Evolutionary conservation across 257 asterid genomes (phyloP), one percentile per base, ranked within the genome.

Genomic region (Jacaranda copaia): DNA sequence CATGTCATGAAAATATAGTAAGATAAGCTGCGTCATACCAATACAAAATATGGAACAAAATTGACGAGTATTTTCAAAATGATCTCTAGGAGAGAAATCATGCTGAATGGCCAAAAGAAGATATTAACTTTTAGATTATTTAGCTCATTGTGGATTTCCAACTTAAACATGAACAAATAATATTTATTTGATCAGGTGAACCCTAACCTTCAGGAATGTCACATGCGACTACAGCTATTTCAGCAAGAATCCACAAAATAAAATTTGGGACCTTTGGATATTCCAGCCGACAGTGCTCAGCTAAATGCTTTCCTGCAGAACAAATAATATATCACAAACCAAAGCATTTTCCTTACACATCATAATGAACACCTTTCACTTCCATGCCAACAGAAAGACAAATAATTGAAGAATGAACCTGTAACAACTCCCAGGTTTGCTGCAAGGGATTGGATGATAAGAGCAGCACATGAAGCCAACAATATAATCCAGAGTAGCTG

Each of bases 391-490:
- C 6, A 55, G 15, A 68, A 10, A 64, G n/a, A 81, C 25, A 63
- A 53, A 68, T 42, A 20, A 6, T 67, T 16, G 56, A 71, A 66
- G 69, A 57, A 64, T 9, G 35, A 80, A 93, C 98, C 99, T 67
- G 99, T 93, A 76, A 93, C 99, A 32, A 93, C 98, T 69, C 99
- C 99, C 3, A 95, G 83, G 84, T 95, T 95, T 72, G 99, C 98
- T 73, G 98, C 97, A 70, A 95, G 87, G 15, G 98, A 91, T 86
- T 95, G 99, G 69, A 95, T 93, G 12, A 95, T 68, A 74, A 95
- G 97, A 77, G 97, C 99, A 32, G 98, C 97, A 78, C 88, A 77
- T 38, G 99, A 93, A 59, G 98, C 99, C 79, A 95, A 49, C 79
- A 95, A 79, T 76, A 95, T 91, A 79, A 95, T 90, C 99, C 99